phyloP scores from a whole-genome alignment of 2,329 filamentous ascomycete genomes.

The Trichoderma sp. region DNA sequence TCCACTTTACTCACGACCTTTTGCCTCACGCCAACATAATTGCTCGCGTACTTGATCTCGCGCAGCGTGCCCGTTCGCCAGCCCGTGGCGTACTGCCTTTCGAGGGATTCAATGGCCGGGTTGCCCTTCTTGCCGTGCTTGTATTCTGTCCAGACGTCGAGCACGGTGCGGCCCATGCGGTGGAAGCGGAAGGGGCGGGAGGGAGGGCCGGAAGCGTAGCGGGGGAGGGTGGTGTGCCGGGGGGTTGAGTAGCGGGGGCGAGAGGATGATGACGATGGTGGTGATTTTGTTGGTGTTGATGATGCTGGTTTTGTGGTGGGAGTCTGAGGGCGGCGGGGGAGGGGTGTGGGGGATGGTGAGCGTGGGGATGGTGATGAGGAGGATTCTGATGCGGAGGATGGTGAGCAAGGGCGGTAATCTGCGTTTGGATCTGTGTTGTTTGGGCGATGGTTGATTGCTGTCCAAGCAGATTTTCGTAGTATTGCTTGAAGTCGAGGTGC shows the following conservation, averaged over 20 bases:
- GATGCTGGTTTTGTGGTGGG: background rate
- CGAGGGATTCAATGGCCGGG: slow-evolving; percentile 25
- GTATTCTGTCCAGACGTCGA: slow-evolving; percentile 28
- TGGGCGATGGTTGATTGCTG: background rate
- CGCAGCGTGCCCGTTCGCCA: slow-evolving; percentile 25
- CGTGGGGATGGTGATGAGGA: background rate
- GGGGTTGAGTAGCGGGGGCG: slow-evolving; percentile 22
- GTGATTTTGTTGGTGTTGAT: background rate
- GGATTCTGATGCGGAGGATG: background rate
- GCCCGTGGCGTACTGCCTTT: slow-evolving; percentile 23
- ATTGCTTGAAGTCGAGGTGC: background rate
- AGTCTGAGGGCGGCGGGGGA: background rate
- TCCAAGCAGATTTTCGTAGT: background rate
- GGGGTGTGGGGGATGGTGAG: background rate
- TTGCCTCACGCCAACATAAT: slow-evolving; percentile 28
- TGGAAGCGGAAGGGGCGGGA: slow-evolving; percentile 25
- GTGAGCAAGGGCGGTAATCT: background rate
- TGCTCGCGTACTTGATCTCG: slow-evolving; percentile 30
- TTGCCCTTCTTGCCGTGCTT: slow-evolving; percentile 27
- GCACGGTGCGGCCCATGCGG: slow-evolving; percentile 28
- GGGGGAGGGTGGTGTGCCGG: slow-evolving; percentile 21
- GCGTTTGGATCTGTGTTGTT: background rate
- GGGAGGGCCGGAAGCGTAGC: slow-evolving; percentile 23
- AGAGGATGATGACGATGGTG: slow-evolving; percentile 20
- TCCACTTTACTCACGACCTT: slow-evolving; percentile 26